Percentiles rank a stretch among this genome's conserved stretches.
These are phyloP conservation scores for Sporothrix variecibatus DNA, from an alignment of 2,329 filamentous ascomycete genomes.

Conservation along the genomic window DNA sequence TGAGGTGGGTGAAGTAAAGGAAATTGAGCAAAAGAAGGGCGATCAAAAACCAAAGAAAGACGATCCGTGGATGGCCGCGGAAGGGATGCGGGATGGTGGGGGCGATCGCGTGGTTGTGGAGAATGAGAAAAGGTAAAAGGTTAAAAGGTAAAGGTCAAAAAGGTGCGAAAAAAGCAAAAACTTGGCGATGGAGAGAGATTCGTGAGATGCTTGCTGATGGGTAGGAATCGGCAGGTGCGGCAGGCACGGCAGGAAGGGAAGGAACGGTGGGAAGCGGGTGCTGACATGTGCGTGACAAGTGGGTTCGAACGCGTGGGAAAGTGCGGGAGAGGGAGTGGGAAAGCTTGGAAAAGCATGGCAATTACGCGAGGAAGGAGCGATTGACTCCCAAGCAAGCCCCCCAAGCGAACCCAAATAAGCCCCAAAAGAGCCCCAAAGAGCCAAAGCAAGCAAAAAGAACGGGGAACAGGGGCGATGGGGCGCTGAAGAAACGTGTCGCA, in stretches of 20 bases:
- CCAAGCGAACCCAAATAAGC: not conserved
- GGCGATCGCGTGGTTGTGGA: not conserved
- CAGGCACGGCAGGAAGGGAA: not conserved
- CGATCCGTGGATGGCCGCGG: not conserved
- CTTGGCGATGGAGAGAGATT: not conserved
- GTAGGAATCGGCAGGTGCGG: slow-evolving; percentile 1
- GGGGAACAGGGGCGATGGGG: not conserved
- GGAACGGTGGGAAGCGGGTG: not conserved
- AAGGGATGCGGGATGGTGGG: not conserved
- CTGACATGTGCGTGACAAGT: not conserved
- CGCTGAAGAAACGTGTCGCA: not conserved
- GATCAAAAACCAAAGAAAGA: not conserved
- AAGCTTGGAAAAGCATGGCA: not conserved
- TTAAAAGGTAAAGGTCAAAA: not conserved
- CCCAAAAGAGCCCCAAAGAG: not conserved
- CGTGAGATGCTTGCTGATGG: not conserved
- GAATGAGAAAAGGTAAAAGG: not conserved
- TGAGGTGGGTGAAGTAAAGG: not conserved
- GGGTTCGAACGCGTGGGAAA: not conserved
- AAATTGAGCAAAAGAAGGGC: not conserved
- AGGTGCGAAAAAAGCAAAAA: not conserved
- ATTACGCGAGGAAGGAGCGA: not conserved
- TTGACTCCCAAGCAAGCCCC: not conserved
- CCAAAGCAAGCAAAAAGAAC: not conserved
- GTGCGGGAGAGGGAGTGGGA: not conserved